Base-by-base conservation (phyloP, 1,139 yeast species). In the Lizanozyma gosingica region DNA sequence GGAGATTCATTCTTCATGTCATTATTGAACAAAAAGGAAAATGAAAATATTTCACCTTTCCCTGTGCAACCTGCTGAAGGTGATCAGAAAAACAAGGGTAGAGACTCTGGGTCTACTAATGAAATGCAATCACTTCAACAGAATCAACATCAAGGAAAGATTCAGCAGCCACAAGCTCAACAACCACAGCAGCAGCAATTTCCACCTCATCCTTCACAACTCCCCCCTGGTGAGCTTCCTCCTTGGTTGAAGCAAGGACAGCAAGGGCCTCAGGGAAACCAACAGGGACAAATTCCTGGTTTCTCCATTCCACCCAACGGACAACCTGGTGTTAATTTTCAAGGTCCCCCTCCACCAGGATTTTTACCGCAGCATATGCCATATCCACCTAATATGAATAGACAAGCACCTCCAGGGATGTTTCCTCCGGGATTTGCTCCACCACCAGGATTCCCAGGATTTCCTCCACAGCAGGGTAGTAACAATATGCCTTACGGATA, bases 1-100 rank as follows among this genome's bases (percentile, higher is more conserved):
- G 73, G 73, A 47, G 80, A 76, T 45, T 60, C 73, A 4, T 78
- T 78, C 47, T 76, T 78, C 54, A 64, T 71, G 63, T 73, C 82
- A 0, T 59, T 78, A 42, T 56, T 77, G 52, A 63, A 61, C 38
- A 76, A 71, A 49, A 56, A 60, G 38, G 62, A 55, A 38, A 15
- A 37, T 22, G 11, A 11, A 6, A 11, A 6, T 6, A 6, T 11
- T 6, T 22, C 37, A 14, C 37, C 39, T 17, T 17, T 42, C 34
- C 34, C 44, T 15, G 29, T 33, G 35, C 37, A 41, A 35, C 33
- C 47, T 27, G 40, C 43, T 17, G 18, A 40, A 38, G 39, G 39
- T 33, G 14, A 37, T 17, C 22, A 43, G 32, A 34, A 38, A 37
- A 36, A 15, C 2, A 33, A 22, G 9, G 40, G 14, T 14, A 14